phyloP scores from a whole-genome alignment of 257 asterid genomes.

The Capsicum chinense region DNA sequence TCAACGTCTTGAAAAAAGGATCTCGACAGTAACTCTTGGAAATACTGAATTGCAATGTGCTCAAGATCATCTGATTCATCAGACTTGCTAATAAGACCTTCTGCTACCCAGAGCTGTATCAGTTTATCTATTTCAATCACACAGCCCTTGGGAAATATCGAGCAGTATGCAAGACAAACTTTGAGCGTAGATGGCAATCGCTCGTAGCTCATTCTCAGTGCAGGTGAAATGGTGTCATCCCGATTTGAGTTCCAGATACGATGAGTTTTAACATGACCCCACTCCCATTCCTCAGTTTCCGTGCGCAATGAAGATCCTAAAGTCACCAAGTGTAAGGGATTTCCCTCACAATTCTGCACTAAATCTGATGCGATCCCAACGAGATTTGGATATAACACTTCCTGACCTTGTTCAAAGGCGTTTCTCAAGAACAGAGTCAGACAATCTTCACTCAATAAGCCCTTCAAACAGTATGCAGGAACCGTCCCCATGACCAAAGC shows the following conservation, averaged over 20 bases:
- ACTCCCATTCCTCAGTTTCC: not conserved
- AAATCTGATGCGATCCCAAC: constrained; percentile 9
- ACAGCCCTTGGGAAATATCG: constrained; percentile 17
- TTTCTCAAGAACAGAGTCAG: constrained; percentile 25
- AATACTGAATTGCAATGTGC: not conserved
- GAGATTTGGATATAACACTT: not conserved
- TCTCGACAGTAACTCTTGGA: constrained; percentile 10
- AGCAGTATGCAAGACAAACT: constrained; percentile 26
- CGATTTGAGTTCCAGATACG: constrained; percentile 10
- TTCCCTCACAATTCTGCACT: constrained; percentile 26
- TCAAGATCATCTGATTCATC: not conserved
- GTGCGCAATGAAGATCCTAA: constrained; percentile 25
- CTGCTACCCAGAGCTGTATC: constrained; percentile 24
- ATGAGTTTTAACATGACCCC: not conserved
- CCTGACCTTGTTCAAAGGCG: constrained; percentile 18
- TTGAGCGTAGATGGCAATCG: constrained; percentile 21
- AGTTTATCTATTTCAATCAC: constrained; percentile 1
- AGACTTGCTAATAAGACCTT: not conserved
- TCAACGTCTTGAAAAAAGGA: constrained; percentile 25
- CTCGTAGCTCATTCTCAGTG: not conserved
- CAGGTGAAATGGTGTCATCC: not conserved
- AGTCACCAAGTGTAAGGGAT: constrained; percentile 26
- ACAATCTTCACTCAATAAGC: constrained; percentile 25
- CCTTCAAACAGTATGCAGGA: constrained; percentile 25
- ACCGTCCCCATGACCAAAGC: constrained; percentile 35